These are phyloP conservation scores for Hypoxylon sp. DNA, from an alignment of 2,329 filamentous ascomycete species.

Conservation along the genomic window DNA sequence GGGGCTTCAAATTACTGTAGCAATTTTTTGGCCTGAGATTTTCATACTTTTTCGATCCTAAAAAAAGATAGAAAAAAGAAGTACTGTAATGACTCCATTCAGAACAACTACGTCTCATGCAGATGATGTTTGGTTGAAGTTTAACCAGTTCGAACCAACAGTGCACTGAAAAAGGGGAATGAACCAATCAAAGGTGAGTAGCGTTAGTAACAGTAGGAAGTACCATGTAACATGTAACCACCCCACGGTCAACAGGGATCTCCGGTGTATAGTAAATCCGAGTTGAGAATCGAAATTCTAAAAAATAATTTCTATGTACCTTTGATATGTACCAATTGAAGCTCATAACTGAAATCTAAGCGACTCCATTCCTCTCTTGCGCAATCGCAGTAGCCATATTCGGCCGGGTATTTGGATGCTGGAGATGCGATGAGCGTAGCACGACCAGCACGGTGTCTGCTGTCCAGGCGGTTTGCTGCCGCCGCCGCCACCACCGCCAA, in stretches of 20 bases:
- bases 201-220: too few species aligned
- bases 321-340: constrained; percentile 36
- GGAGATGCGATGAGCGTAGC: constrained; percentile 61
- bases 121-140: too few species aligned
- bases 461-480: constrained; percentile 59
- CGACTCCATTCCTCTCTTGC: constrained; percentile 12
- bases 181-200: constrained; percentile 17
- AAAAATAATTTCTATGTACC: constrained; percentile 42
- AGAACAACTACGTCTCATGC: too few species aligned
- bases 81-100: too few species aligned
- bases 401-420: constrained; percentile 30
- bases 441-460: constrained; percentile 62
- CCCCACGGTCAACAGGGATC: too few species aligned
- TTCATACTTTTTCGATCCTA: neutral
- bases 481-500: constrained; percentile 40
- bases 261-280: constrained; percentile 29
- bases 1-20: constrained; percentile 7
- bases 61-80: too few species aligned
- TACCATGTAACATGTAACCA: too few species aligned
- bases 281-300: constrained; percentile 12
- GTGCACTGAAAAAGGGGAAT: too few species aligned
- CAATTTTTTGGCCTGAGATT: constrained; percentile 3
- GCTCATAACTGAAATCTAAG: constrained; percentile 15
- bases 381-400: constrained; percentile 39
- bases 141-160: too few species aligned